These are phyloP conservation scores for Aspergillus egyptiacus DNA, from an alignment of 495 filamentous ascomycete species.

Conservation along the genomic window DNA sequence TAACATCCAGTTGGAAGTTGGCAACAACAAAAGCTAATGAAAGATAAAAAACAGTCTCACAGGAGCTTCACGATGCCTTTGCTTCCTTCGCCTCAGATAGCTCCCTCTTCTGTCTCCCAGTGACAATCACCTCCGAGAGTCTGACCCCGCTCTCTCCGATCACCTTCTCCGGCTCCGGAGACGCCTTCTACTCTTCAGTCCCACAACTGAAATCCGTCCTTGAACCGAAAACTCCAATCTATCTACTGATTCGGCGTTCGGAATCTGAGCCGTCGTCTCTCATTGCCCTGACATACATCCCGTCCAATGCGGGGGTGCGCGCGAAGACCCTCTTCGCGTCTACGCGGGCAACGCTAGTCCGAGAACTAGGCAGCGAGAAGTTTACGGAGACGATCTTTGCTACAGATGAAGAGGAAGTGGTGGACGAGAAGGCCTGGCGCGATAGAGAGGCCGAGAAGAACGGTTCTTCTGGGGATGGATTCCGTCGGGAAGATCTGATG, in stretches of 20 bases:
- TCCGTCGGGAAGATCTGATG: constrained; percentile 57
- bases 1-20: neutral
- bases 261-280: constrained; percentile 45
- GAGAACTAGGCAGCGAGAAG: constrained; percentile 84
- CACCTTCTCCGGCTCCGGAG: constrained; percentile 37
- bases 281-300: constrained; percentile 82
- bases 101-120: constrained; percentile 70
- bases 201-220: constrained; percentile 64
- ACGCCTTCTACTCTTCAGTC: constrained; percentile 54
- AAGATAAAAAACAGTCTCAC: constrained; percentile 61
- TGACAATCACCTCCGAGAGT: constrained; percentile 69
- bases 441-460: constrained; percentile 64
- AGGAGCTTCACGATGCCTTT: constrained; percentile 82
- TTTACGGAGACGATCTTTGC: constrained; percentile 80
- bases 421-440: constrained; percentile 66
- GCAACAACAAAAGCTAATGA: no score
- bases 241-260: constrained; percentile 74
- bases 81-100: constrained; percentile 58
- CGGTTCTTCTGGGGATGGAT: constrained; percentile 15
- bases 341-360: constrained; percentile 73
- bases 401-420: constrained; percentile 57
- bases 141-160: constrained; percentile 62
- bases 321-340: constrained; percentile 95
- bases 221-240: constrained; percentile 68
- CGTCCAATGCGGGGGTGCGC: constrained; percentile 80